Base-by-base conservation (phyloP, 768 basidiomycete genomes). In the Gymnopilus dilepis region DNA sequence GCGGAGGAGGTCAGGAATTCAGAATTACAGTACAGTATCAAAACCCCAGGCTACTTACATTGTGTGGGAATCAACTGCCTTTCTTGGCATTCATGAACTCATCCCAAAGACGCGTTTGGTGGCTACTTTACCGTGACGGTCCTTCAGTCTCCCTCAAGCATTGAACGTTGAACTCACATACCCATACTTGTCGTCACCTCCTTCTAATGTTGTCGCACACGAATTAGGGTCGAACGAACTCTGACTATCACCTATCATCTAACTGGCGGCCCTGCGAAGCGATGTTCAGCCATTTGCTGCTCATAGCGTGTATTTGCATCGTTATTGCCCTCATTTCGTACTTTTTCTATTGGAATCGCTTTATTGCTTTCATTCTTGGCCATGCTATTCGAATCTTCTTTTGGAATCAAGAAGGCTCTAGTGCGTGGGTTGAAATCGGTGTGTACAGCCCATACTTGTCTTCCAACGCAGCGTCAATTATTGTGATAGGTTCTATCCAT, bases 281-380 rank as follows among this genome's bases (percentile, higher is more conserved):
- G 19, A 89, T 91, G 86, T 76, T 92, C 53, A 80, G 82, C 75
- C 72, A 73, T 42, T 77, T 85, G 54, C 82, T 94, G 24, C 79
- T 93, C 63, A 78, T 88, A 61, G 79, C 86, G 53, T 90, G 87
- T 73, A 73, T 89, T 54, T 83, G 82, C 69, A 84, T 84, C 51
- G 73, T 80, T n/a, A 63, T 80, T 34, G 82, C 81, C 15, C 76
- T 88, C 6, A 75, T 92, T 58, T 77, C 93, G 62, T 92, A 93
- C 76, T 82, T 93, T 64, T 96, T 97, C 83, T 97, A 91, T 78
- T 94, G 91, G 86, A 96, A 95, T 76, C 86, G 95, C 40, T 78
- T 97, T 53, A 73, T 97, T 60, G 94, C 87, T 0, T 84, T 82
- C 57, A 61, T 91, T 57, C 76, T 95, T 61, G 84, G 88, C 13